Evolutionary conservation across 202 grass and related monocot genomes (phyloP).

Genomic region (Digitaria exilis): DNA sequence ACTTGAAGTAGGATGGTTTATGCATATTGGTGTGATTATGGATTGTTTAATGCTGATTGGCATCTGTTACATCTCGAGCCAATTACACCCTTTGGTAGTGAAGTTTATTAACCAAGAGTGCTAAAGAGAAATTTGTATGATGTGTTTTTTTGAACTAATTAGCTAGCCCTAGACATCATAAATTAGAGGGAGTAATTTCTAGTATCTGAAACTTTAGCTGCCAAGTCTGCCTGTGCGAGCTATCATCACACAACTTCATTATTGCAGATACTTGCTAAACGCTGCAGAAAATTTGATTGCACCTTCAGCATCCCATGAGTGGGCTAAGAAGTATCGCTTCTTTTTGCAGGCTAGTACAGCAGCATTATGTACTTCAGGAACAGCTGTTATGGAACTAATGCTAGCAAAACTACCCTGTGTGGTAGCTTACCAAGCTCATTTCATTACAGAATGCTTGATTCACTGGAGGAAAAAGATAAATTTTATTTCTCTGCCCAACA

Average conservation of each 20-base stretch:
- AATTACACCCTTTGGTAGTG: not conserved
- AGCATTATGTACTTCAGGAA: conserved; percentile 91
- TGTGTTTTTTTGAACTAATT: not conserved
- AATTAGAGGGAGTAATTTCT: not conserved
- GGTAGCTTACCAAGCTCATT: conserved; percentile 89
- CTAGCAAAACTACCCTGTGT: conserved; percentile 77
- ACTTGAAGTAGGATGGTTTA: not conserved
- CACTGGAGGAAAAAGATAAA: conserved; percentile 74
- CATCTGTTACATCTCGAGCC: conserved; percentile 12
- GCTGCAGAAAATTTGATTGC: conserved; percentile 20
- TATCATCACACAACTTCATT: conserved; percentile 12
- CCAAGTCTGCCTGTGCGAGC: conserved; percentile 15
- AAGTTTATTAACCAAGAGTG: conserved; percentile 12
- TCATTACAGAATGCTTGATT: conserved; percentile 89
- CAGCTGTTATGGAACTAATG: conserved; percentile 91
- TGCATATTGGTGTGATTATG: not conserved
- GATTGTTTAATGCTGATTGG: not conserved
- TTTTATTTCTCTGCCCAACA: conserved; percentile 91
- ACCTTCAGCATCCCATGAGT: conserved; percentile 3
- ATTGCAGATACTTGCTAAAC: conserved; percentile 26
- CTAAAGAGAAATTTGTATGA: conserved; percentile 21
- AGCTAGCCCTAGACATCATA: not conserved
- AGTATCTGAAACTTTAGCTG: conserved; percentile 21
- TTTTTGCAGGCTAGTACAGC: conserved; percentile 82
- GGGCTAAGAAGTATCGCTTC: conserved; percentile 40